These are phyloP conservation scores for Hypoxylon sp. DNA, from an alignment of 2,329 filamentous ascomycete genomes.

Conservation along the genomic window DNA sequence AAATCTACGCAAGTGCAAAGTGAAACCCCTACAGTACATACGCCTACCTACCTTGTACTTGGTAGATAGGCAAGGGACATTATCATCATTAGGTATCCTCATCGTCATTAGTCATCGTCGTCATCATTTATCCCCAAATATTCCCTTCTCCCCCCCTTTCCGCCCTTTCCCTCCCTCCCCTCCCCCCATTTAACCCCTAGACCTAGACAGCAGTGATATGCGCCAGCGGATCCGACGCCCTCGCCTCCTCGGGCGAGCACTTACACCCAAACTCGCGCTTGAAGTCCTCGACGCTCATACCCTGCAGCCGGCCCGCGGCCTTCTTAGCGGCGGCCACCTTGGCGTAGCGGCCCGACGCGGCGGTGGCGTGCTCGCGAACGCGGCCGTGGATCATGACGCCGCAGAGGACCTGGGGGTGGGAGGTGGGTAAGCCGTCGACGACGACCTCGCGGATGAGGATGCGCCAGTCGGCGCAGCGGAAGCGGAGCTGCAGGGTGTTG, in stretches of 20 bases:
- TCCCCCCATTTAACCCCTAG: neutral
- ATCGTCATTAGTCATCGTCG: neutral
- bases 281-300: constrained; percentile 67
- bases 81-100: no score
- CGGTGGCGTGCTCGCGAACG: constrained; percentile 71
- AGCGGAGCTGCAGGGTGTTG: constrained; percentile 70
- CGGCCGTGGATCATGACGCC: constrained; percentile 81
- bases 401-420: constrained; percentile 69
- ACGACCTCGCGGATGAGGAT: constrained; percentile 65
- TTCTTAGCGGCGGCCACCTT: constrained; percentile 74
- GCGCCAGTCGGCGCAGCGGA: constrained; percentile 72
- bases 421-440: constrained; percentile 53
- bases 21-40: neutral
- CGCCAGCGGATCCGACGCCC: constrained; percentile 22
- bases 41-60: neutral
- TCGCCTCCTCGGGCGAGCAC: constrained; percentile 59
- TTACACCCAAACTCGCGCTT: constrained; percentile 70
- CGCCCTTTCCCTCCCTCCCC: neutral
- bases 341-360: constrained; percentile 76
- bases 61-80: neutral
- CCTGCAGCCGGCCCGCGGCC: constrained; percentile 63
- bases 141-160: neutral
- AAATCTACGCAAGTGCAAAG: neutral
- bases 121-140: neutral
- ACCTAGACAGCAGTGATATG: constrained; percentile 38